These are phyloP conservation scores for Phialophora expanda DNA, from an alignment of 2,329 filamentous ascomycete species.

Conservation along the genomic window DNA sequence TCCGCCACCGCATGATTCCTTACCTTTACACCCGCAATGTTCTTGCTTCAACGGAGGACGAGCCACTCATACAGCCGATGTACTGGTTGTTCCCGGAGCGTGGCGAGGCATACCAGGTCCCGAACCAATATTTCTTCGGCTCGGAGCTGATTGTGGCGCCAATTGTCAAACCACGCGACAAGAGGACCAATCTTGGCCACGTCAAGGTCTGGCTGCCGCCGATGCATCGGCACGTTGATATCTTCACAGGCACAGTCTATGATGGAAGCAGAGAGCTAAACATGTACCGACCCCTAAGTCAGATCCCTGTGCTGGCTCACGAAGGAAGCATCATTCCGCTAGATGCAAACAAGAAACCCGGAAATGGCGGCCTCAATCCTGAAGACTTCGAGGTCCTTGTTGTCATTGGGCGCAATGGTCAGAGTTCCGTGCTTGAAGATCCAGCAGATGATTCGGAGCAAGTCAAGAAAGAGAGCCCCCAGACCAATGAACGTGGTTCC, in stretches of 20 bases:
- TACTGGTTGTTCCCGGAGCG: constrained; percentile 64
- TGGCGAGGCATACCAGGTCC: constrained; percentile 61
- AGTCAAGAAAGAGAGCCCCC: constrained; percentile 25
- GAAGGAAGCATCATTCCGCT: constrained; percentile 66
- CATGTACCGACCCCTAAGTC: constrained; percentile 57
- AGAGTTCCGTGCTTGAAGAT: constrained; percentile 59
- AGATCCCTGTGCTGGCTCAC: constrained; percentile 60
- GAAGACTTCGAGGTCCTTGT: constrained; percentile 56
- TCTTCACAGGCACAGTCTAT: constrained; percentile 64
- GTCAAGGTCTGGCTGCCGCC: constrained; percentile 64
- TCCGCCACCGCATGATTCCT: constrained; percentile 65
- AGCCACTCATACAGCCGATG: constrained; percentile 65
- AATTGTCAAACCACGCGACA: constrained; percentile 59
- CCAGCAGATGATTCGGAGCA: constrained; percentile 34
- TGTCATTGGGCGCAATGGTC: constrained; percentile 48
- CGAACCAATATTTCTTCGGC: constrained; percentile 66
- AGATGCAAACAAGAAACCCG: constrained; percentile 51
- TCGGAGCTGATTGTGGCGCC: constrained; percentile 62
- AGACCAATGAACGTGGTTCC: constrained; percentile 40
- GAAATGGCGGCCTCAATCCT: constrained; percentile 58
- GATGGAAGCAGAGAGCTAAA: constrained; percentile 60
- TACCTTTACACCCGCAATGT: constrained; percentile 66
- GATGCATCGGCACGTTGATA: constrained; percentile 58
- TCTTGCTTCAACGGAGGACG: constrained; percentile 50
- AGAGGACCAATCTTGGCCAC: constrained; percentile 53